Evolutionary conservation across 2,329 filamentous ascomycete species (phyloP), one percentile per base, ranked within the genome.

Genomic region (Monosporascus sp.): DNA sequence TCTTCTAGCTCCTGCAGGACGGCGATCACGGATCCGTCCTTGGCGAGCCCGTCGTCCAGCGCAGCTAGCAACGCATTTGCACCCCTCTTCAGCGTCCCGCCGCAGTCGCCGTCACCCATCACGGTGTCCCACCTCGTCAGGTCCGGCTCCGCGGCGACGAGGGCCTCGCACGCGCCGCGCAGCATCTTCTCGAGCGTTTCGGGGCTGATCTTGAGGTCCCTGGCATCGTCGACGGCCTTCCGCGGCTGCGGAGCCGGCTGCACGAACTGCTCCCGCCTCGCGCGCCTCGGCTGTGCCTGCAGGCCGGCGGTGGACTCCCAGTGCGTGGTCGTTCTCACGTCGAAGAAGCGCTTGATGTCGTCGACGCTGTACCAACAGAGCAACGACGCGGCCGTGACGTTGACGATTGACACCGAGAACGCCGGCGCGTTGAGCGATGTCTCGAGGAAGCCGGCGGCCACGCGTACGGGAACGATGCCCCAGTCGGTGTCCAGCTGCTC

Each of bases 341-440:
- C 87, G n/a, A 87, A 75, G 56, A 89, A 80, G 18, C 73, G 71
- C 56, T 87, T 77, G 71, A 89, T 79, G 9, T 84, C 76, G 1
- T 72, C 74, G 37, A 65, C 68, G 0, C 75, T 74, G 65, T 79
- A 80, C 2, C 69, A 58, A 63, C 72, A 77, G 54, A 71, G 72
- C 48, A 63, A 63, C 0, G 78, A 73, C 0, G 76, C 74, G 1
- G 73, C 74, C 0, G 77, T 76, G 40, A 84, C 65, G 65, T 85
- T 88, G 62, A 88, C 71, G 48, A 89, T 61, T 3, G 85, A 87
- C 6, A 89, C 77, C 15, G 83, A 87, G 63, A 89, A 89, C 0
- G 85, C 87, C 0, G 86, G 79, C 0, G 85, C 86, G 58, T 89
- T 89, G 61, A 90, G 77, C 17, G 84, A 88, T 0, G 86, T 89